Evolutionary conservation across 2,329 filamentous ascomycete species (phyloP), one percentile per base, ranked within the genome.

Genomic region (Akanthomyces dipterigenus): DNA sequence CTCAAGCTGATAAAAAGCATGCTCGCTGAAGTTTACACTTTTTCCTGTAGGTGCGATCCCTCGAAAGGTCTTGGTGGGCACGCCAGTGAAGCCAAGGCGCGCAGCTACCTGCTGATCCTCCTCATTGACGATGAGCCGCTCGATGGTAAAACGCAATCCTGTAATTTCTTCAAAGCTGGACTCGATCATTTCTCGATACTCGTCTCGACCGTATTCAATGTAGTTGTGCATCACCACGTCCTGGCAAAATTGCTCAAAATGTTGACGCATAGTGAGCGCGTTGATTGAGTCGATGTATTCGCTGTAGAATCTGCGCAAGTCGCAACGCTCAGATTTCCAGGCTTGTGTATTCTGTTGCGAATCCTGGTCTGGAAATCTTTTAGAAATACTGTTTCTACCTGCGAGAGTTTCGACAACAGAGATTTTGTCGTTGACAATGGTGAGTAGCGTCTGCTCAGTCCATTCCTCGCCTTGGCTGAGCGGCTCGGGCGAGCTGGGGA

Each of bases 271-370:
- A 3, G 69, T 68, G 28, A 65, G 67, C 22, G 60, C 63, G 61
- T 75, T 74, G 64, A 76, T 73, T 63, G 68, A 67, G 18, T 62
- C 56, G 43, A 75, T 67, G 63, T 75, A 75, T 2, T 59, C 63
- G 9, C 63, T 62, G 61, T 75, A 75, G 64, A 60, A 60, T 20
- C 3, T 22, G 38, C 49, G 57, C 48, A 53, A 28, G 18, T 46
- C 56, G 3, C 8, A 5, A 8, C 24, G 9, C n/a, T 28, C 24
- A n/a, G 5, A 5, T 53, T 16, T 45, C 5, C 4, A 4, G n/a
- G 16, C 1, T 16, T 6, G 12, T 14, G 45, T 8, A 1, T 42
- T n/a, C 6, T 16, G 9, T 46, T 26, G 3, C 5, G 26, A 9
- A 9, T 3, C 5, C 7, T n/a, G 16, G 1, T 7, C 6, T 9